Base-by-base conservation (phyloP, 73 alveolate species). In the Diophrys appendiculata region DNA sequence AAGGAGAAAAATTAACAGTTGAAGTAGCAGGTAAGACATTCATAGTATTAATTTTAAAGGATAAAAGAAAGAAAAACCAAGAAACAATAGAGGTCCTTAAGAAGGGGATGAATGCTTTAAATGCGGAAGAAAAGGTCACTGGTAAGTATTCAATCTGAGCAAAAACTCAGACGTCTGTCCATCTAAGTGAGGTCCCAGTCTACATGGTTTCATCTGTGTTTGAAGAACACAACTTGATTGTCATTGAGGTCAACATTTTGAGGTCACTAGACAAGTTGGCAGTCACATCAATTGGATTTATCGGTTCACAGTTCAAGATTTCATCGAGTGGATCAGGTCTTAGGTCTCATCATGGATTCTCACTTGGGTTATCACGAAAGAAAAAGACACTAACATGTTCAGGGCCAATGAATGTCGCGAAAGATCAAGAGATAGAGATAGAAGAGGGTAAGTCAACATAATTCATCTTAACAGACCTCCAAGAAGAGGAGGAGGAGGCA, bases 321-420 rank as follows among this genome's bases (percentile, higher is more conserved):
- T n/a, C n/a, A n/a, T n/a, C n/a, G n/a, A n/a, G n/a, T n/a, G n/a
- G n/a, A n/a, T n/a, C n/a, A n/a, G n/a, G n/a, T n/a, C n/a, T n/a
- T n/a, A n/a, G n/a, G n/a, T n/a, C n/a, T n/a, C n/a, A n/a, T n/a
- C n/a, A n/a, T n/a, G n/a, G n/a, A n/a, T n/a, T n/a, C n/a, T n/a
- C n/a, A n/a, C n/a, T n/a, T n/a, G n/a, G n/a, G n/a, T n/a, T n/a
- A n/a, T n/a, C n/a, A n/a, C n/a, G n/a, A n/a, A n/a, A n/a, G n/a
- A 52, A 52, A 22, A 8, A 52, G 65, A 8, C 65, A 13, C 22
- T 52, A 22, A 52, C 65, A 52, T 52, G 8, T 52, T 13, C 22
- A 52, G 71, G 83, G 83, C 83, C 33, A 75, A 75, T 31, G 83
- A 75, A 34, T 75, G 83, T 67, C 54, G 83, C 54, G 70, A 54